Conservation (phyloP, 164 flowering plant species). For the Akebia trifoliata region DNA sequence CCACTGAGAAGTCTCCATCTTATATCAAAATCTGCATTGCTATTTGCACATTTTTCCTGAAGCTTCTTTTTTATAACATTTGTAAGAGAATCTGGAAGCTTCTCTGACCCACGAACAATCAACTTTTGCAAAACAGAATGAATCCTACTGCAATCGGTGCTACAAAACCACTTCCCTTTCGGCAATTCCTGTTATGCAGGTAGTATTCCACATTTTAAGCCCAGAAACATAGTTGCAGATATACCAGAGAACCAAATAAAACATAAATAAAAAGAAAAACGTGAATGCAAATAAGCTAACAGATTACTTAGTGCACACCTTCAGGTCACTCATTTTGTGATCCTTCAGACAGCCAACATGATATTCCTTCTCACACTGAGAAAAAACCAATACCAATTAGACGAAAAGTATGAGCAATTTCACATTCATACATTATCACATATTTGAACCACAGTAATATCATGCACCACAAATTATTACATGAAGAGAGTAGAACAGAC, state of each 20-base stretch:
- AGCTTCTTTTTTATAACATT: conserved; percentile 41
- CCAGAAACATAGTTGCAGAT: not conserved
- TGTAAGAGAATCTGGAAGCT: conserved; percentile 43
- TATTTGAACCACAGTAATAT: too few relatives aligned
- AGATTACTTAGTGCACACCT: conserved; percentile 34
- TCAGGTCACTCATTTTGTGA: conserved; percentile 54
- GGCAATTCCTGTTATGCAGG: conserved; percentile 69
- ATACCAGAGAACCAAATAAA: not conserved
- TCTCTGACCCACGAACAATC: conserved; percentile 46
- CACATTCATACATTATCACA: not conserved
- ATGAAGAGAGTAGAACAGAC: not conserved
- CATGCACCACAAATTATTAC: not conserved
- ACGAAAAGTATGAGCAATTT: not conserved
- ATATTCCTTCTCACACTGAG: conserved; percentile 85
- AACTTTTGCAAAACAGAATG: conserved; percentile 48
- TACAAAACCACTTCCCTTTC: conserved; percentile 84
- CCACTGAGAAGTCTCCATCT: conserved; percentile 78
- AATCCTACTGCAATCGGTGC: conserved; percentile 48
- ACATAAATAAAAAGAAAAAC: not conserved
- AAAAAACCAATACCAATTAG: conserved; percentile 4
- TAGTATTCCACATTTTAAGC: conserved; percentile 3
- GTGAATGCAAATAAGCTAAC: not conserved
- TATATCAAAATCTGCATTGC: conserved; percentile 33
- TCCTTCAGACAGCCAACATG: conserved; percentile 89
- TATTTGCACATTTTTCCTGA: conserved; percentile 22